These are phyloP conservation scores for Geosmithia flava DNA, from an alignment of 2,329 filamentous ascomycete genomes.

Conservation along the genomic window DNA sequence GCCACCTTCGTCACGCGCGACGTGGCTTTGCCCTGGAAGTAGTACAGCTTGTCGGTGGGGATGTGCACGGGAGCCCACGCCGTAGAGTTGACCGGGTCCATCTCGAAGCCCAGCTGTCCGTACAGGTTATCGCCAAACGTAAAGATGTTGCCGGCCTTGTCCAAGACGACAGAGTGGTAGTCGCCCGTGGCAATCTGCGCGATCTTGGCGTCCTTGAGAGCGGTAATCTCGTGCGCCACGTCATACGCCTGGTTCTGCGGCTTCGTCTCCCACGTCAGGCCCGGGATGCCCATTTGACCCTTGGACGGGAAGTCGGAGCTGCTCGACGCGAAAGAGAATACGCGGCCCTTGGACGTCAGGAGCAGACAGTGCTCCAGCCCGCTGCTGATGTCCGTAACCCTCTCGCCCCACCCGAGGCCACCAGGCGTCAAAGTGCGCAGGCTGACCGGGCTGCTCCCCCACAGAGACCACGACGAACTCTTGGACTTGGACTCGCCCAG, in stretches of 20 bases:
- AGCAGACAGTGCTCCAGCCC: conserved; percentile 81
- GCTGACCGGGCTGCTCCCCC: conserved; percentile 42
- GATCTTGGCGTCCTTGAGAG: conserved; percentile 59
- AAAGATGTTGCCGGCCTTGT: conserved; percentile 66
- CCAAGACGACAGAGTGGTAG: conserved; percentile 70
- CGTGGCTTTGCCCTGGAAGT: conserved; percentile 40
- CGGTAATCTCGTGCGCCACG: conserved; percentile 65
- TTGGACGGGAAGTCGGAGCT: conserved; percentile 64
- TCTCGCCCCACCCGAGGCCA: conserved; percentile 56
- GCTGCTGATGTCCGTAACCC: conserved; percentile 58
- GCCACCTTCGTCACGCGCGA: conserved; percentile 65
- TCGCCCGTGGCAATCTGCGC: conserved; percentile 72
- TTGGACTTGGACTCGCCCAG: conserved; percentile 50
- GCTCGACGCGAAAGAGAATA: conserved; percentile 81
- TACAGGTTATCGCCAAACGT: conserved; percentile 82
- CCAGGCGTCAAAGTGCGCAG: conserved; percentile 62
- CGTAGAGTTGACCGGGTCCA: conserved; percentile 44
- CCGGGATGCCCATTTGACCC: conserved; percentile 80
- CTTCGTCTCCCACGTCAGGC: conserved; percentile 66
- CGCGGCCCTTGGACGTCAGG: conserved; percentile 69
- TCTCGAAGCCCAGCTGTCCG: conserved; percentile 83
- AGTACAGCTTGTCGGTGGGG: conserved; percentile 61
- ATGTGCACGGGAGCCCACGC: conserved; percentile 61
- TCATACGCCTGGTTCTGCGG: conserved; percentile 64
- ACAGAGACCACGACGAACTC: conserved; percentile 59